Evolutionary conservation across 805 yeast species (phyloP), one percentile per base, ranked within the genome.

Genomic region (Candida ficus): DNA sequence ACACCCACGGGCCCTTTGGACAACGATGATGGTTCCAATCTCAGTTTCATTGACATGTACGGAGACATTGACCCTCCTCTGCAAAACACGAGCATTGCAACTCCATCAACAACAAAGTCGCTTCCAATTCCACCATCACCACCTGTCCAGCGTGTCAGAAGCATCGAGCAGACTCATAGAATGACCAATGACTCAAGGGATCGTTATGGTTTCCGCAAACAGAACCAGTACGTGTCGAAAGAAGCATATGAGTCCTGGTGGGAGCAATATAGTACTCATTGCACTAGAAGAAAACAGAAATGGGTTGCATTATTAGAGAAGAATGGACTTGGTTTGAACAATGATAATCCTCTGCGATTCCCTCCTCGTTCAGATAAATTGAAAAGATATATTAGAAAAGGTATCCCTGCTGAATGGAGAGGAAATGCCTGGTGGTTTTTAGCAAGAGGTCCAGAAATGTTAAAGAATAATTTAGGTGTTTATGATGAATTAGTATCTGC

Each of bases 381-480:
- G 47, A 83, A 84, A 54, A 73, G 95, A 43, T 81, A 86, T 53
- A 77, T 93, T 11, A 73, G 97, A 41, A 85, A 85, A 58, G 99
- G 99, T 11, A 81, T 91, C 10, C 98, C 99, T 0, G 90, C 96
- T 0, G 96, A 88, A 57, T 91, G 96, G 97, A 69, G 99, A 49
- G 99, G 99, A 1, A 76, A 77, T 49, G 96, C 97, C 1, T 91
- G 99, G 99, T 91, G 93, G 71, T 82, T 79, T 67, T 91, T 86
- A 61, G 95, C 95, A 8, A 80, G 80, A 20, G 99, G 98, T 3
- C 73, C 79, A 41, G 93, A 85, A 39, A 73, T 72, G 49, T 62
- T 88, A 42, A 78, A 74, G 49, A 76, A 78, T 29, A 78, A 90
- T 56, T 66, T 66, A 13, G 96, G 95, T 1, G 72, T 85, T 3